Base-by-base conservation (phyloP, 495 filamentous ascomycete species). In the Xylaria acuta region DNA sequence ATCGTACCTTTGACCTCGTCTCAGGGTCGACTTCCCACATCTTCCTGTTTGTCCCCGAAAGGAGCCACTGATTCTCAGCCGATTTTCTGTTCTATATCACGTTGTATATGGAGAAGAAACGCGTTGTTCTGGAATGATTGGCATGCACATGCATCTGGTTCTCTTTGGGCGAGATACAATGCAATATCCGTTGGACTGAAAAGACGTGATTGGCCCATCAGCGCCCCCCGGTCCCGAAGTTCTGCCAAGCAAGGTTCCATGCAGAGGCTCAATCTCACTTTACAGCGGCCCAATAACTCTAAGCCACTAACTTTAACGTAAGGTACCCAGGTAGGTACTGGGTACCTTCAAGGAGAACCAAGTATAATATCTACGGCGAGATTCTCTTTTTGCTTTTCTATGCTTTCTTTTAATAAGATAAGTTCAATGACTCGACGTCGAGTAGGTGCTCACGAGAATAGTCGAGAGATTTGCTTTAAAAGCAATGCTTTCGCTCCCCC, bases 1-100 rank as follows among this genome's bases (percentile, higher is more conserved):
- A 53, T 71, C 51, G 70, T 85, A 97, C 94, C 90, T 97, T 97
- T 75, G 90, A 91, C 83, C 92, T 90, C 43, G 94, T 97, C 84
- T 97, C 95, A 25, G 95, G 95, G 83, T 98, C 95, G 73, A 98
- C 94, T 82, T 98, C 95, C 95, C 95, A 98, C 93, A 97, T 95
- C 40, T 59, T 51, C 6, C n/a, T 16, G 5, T 5, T 38, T 32
- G 25, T 60, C n/a, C 16, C 47, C 16, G 25, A 45, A 36, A 47
- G 38, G 41, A 58, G 16, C 34, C n/a, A 27, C 47, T 1, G 45
- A 16, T 5, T 41, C 27, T 12, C 14, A 14, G 30, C 40, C 7
- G 32, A 34, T 7, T n/a, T 16, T 30, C 5, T 43, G 51, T 64
- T 71, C 38, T 71, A 54, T 43, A 16, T 9, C 20, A n/a, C n/a